Base-by-base conservation (phyloP, 768 basidiomycete genomes). In the Suillus bovinus region DNA sequence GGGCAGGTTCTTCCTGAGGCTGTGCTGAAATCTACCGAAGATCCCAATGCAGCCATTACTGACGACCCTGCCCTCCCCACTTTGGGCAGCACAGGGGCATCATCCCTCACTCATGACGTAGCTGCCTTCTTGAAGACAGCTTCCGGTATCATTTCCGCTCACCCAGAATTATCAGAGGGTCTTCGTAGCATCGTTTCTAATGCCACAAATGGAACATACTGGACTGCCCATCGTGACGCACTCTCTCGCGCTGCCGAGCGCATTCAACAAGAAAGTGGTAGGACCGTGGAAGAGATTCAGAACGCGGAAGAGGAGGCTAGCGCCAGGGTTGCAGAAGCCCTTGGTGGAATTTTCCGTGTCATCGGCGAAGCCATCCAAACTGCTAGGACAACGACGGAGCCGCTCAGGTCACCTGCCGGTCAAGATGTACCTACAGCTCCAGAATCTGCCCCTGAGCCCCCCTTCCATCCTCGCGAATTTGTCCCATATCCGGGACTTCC, bases 151-250 rank as follows among this genome's bases (percentile, higher is more conserved):
- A 70, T 92, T 47, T 76, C 82, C 0, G 72, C 83, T 6, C 89
- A 93, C 66, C 91, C 91, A 5, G 90, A 93, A 64, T 72, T 93
- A 13, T 82, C 87, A 4, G 86, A 89, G 60, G 82, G 82, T 49
- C 70, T 93, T 61, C 86, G 84, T 61, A 86, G 83, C 69, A 83
- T 93, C 38, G 71, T 86, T 50, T 77, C 77, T 56, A 90, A 92
- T 66, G 78, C 87, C 5, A 78, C 81, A 6, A 84, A 78, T 57
- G 91, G 90, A 27, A 78, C 82, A 10, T 93, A 93, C 70, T 93
- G 89, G 90, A 72, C 77, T 39, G 72, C 80, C 33, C 88, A 91
- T 67, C 83, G 87, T 54, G 82, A 83, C 10, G 76, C 82, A 3
- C 72, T 91, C 49, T 81, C 85, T 9, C 82, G 83, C 24, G 84